Evolutionary conservation across 805 yeast species (phyloP).

Genomic region (Candida chauliodis): DNA sequence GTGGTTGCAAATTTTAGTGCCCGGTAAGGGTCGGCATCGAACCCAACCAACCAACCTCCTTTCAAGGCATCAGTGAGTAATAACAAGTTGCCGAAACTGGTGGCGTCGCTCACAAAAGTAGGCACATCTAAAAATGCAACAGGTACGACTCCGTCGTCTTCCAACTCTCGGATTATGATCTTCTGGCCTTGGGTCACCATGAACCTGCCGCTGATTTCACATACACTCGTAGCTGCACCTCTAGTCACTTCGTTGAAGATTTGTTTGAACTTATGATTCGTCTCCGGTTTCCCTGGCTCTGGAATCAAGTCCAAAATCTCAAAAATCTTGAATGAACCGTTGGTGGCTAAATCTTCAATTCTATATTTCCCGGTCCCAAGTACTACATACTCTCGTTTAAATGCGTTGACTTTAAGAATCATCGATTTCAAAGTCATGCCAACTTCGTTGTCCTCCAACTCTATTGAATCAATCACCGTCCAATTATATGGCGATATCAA

Average conservation of each 20-base stretch:
- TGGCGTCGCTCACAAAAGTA: constrained; percentile 72
- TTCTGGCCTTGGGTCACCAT: constrained; percentile 86
- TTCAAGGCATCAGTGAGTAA: constrained; percentile 77
- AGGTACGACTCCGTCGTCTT: constrained; percentile 85
- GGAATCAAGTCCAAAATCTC: constrained; percentile 84
- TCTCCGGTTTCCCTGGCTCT: constrained; percentile 82
- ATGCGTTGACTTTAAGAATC: constrained; percentile 44
- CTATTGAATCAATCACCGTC: constrained; percentile 69
- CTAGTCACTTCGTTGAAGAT: constrained; percentile 69
- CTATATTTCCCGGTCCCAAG: constrained; percentile 76
- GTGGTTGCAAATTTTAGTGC: constrained; percentile 72
- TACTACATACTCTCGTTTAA: constrained; percentile 63
- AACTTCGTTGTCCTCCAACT: constrained; percentile 65
- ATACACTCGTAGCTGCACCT: constrained; percentile 78
- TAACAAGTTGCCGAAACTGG: constrained; percentile 79
- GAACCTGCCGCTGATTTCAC: constrained; percentile 80
- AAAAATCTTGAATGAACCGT: constrained; percentile 71
- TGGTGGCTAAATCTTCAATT: constrained; percentile 76
- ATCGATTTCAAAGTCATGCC: constrained; percentile 55
- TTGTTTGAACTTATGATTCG: constrained; percentile 72
- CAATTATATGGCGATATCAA: constrained; percentile 73
- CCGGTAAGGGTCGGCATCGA: constrained; percentile 92
- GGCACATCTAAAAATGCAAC: constrained; percentile 92
- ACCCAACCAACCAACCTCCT: constrained; percentile 77
- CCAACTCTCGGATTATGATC: constrained; percentile 72